phyloP scores from a whole-genome alignment of 2,329 filamentous ascomycete genomes.

The Hypoxylon sp. region DNA sequence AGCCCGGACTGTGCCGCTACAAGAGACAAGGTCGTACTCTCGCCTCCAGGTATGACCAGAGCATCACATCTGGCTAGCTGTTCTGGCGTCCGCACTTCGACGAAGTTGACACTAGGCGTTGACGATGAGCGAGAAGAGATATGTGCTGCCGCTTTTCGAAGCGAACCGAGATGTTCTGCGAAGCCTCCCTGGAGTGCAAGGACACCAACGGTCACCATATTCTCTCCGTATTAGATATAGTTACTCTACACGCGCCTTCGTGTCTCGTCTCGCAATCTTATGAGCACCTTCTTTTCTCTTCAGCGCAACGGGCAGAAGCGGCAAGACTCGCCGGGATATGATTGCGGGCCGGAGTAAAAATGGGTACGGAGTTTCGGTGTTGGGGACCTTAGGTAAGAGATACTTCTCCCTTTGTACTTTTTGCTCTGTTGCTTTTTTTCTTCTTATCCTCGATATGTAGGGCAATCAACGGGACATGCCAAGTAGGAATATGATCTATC shows the following conservation, averaged over 20 bases:
- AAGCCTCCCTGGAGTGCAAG: slow-evolving; percentile 91
- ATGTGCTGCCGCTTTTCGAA: slow-evolving; percentile 70
- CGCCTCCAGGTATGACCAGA: slow-evolving; percentile 89
- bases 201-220: slow-evolving; percentile 63
- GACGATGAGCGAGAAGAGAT: slow-evolving; percentile 45
- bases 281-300: too few relatives aligned
- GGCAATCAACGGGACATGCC: not conserved
- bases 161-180: slow-evolving; percentile 81
- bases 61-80: slow-evolving; percentile 80
- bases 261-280: not conserved
- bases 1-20: slow-evolving; percentile 83
- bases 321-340: not conserved
- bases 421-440: not conserved
- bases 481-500: not conserved
- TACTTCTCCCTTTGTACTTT: not conserved
- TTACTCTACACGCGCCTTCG: not conserved
- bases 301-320: not conserved
- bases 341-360: not conserved
- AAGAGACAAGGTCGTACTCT: slow-evolving; percentile 92
- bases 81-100: slow-evolving; percentile 79
- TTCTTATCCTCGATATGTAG: not conserved
- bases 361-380: not conserved
- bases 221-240: slow-evolving; percentile 3
- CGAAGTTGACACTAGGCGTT: slow-evolving; percentile 62
- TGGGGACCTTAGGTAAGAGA: not conserved